These are phyloP conservation scores for Colletotrichum limetticola DNA, from an alignment of 2,329 filamentous ascomycete genomes.

Conservation along the genomic window DNA sequence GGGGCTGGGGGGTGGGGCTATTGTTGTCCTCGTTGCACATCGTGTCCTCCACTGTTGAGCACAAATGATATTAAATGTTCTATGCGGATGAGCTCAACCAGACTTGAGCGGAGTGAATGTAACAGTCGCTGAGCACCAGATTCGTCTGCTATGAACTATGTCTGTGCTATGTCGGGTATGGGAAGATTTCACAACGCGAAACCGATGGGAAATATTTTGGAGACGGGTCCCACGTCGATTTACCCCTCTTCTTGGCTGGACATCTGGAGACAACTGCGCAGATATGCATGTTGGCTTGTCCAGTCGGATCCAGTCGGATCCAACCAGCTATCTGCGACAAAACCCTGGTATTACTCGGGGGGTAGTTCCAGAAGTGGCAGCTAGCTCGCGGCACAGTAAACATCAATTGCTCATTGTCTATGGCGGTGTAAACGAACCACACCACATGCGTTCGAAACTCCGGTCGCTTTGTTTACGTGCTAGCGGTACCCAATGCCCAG, in stretches of 20 bases:
- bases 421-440: too few relatives aligned
- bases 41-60: not conserved
- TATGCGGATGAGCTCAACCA: not conserved
- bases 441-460: too few relatives aligned
- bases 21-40: not conserved
- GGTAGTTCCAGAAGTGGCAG: not conserved
- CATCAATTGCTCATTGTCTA: not conserved
- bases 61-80: too few relatives aligned
- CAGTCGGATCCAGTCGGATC: not conserved
- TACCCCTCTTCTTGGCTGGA: not conserved
- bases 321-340: not conserved
- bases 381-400: not conserved
- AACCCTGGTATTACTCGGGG: not conserved
- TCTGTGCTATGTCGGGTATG: not conserved
- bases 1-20: not conserved
- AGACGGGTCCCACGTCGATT: not conserved
- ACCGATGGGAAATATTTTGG: not conserved
- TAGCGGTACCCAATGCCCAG: not conserved
- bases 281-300: not conserved
- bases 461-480: too few relatives aligned
- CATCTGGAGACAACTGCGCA: not conserved
- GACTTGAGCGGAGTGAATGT: not conserved
- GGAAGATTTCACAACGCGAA: not conserved
- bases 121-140: not conserved
- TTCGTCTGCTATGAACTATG: not conserved